A percentile compares a stretch with the other conserved stretches of the same genome.
Evolutionary conservation across 495 filamentous ascomycete species (phyloP).

Genomic region (Penicillium coprophilum): DNA sequence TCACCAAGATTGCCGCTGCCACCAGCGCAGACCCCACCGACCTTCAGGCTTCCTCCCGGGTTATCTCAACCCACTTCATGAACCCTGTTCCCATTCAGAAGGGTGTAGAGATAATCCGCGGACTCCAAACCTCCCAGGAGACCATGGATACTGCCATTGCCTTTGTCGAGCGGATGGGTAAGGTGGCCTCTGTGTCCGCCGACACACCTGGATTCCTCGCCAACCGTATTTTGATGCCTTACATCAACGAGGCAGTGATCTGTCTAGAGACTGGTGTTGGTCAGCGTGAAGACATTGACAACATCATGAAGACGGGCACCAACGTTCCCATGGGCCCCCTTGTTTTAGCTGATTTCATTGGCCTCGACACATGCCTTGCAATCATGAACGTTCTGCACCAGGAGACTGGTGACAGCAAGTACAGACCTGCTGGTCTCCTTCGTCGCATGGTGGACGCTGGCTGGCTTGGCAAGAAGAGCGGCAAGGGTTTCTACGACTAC

Average conservation of each 20-base stretch:
- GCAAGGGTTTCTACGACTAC: conserved; percentile 96
- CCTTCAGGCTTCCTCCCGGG: conserved; percentile 77
- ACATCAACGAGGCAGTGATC: conserved; percentile 98
- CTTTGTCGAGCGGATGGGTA: conserved; percentile 90
- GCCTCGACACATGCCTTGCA: conserved; percentile 90
- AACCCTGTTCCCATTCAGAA: conserved; percentile 97
- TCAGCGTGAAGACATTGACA: conserved; percentile 84
- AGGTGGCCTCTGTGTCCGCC: conserved; percentile 80
- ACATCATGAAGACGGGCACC: conserved; percentile 98
- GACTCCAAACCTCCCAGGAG: conserved; percentile 80
- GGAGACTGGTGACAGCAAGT: conserved; percentile 94
- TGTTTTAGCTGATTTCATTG: conserved; percentile 94
- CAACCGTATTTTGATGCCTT: conserved; percentile 97
- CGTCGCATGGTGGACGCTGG: conserved; percentile 97
- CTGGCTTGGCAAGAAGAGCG: conserved; percentile 96
- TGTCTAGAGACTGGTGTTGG: conserved; percentile 95
- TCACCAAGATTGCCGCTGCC: conserved; percentile 90
- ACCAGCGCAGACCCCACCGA: conserved; percentile 75
- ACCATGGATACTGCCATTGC: conserved; percentile 82
- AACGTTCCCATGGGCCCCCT: conserved; percentile 98
- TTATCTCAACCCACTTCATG: conserved; percentile 98
- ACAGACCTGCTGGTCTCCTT: conserved; percentile 80
- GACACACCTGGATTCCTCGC: conserved; percentile 95
- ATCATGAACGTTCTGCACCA: conserved; percentile 96
- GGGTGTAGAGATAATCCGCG: conserved; percentile 95